Evolutionary conservation across 2,329 filamentous ascomycete species (phyloP).

Genomic region (Botrytis paeoniae): DNA sequence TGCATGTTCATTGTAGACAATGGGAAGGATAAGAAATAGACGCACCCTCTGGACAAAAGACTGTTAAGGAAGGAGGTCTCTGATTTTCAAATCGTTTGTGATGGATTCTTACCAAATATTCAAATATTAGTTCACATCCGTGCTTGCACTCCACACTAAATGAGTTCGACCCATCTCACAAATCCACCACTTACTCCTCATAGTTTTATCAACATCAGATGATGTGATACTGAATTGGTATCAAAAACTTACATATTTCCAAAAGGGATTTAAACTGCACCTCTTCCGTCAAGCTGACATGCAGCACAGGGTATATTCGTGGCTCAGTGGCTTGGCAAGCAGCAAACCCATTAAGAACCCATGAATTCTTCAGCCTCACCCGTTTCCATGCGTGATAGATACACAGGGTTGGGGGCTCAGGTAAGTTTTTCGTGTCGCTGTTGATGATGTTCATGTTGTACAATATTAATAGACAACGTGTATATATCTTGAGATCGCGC

Average conservation of each 20-base stretch:
- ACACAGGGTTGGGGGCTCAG: neutral
- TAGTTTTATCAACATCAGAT: neutral
- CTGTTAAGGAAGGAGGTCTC: neutral
- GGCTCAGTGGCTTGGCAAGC: neutral
- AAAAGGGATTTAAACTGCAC: neutral
- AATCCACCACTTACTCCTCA: neutral
- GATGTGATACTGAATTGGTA: neutral
- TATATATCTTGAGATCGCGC: neutral
- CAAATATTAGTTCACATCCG: neutral
- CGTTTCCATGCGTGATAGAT: neutral
- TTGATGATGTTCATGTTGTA: neutral
- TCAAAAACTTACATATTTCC: neutral
- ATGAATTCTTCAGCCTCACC: neutral
- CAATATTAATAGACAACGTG: too few species aligned
- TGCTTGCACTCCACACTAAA: neutral
- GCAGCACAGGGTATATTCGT: neutral
- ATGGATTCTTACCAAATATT: neutral
- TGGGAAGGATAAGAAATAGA: neutral
- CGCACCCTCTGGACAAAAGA: neutral
- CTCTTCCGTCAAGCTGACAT: neutral
- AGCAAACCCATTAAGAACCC: neutral
- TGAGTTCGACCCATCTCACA: neutral
- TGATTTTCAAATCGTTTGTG: neutral
- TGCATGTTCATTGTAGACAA: neutral
- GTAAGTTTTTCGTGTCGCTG: neutral